phyloP scores from a whole-genome alignment of 306 rosid genomes.

The Fragaria nilgerrensis region DNA sequence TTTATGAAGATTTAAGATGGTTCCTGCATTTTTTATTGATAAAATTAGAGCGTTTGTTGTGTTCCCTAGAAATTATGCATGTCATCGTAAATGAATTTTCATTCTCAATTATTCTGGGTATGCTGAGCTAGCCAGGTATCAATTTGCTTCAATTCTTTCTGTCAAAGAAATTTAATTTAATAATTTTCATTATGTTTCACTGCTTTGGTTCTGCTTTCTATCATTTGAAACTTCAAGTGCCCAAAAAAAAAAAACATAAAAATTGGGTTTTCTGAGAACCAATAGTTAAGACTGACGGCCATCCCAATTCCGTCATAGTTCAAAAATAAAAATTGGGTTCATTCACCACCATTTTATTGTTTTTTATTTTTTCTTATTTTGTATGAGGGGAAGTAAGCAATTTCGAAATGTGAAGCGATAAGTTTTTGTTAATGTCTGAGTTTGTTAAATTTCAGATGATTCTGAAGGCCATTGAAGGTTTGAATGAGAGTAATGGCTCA shows the following conservation, averaged over 20 bases:
- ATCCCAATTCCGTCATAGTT: neutral
- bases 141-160: neutral
- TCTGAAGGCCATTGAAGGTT: slow-evolving; percentile 52
- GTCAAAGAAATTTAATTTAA: neutral
- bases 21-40: neutral
- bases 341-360: neutral
- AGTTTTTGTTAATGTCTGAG: neutral
- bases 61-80: neutral
- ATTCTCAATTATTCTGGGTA: neutral
- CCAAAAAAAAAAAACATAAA: neutral
- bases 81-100: neutral
- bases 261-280: neutral
- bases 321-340: no score
- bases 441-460: slow-evolving; percentile 54
- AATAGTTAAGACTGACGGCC: neutral
- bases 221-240: neutral
- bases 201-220: neutral
- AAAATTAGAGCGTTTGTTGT: neutral
- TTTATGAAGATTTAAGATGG: neutral
- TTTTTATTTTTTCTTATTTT: no score
- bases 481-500: slow-evolving; percentile 55
- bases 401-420: neutral
- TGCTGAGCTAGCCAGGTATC: neutral
- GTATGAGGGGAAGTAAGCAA: neutral
- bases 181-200: neutral